phyloP scores from a whole-genome alignment of 441 rosid genomes.

The Bruguiera hainesii region DNA sequence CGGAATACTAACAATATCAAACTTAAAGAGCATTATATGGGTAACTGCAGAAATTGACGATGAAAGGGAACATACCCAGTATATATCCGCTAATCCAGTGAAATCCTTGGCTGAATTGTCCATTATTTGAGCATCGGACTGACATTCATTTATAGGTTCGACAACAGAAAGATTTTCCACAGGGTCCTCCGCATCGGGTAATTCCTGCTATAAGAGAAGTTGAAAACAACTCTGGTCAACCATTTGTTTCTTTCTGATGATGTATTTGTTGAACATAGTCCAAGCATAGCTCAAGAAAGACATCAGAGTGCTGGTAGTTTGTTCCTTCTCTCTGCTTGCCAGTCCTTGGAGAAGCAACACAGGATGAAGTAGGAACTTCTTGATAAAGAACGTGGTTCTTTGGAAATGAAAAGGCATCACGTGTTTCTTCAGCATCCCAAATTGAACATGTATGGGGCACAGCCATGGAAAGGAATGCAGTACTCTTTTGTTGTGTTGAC shows the following conservation, averaged over 20 bases:
- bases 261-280: constrained; percentile 11
- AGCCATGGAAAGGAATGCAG: constrained; percentile 35
- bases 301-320: constrained; percentile 25
- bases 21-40: neutral
- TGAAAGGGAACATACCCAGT: constrained; percentile 58
- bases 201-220: constrained; percentile 34
- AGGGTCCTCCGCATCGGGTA: constrained; percentile 30
- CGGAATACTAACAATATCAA: neutral
- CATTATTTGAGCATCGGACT: constrained; percentile 30
- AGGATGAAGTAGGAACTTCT: constrained; percentile 32
- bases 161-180: constrained; percentile 31
- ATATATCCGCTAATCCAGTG: constrained; percentile 65
- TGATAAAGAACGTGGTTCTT: constrained; percentile 30
- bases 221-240: constrained; percentile 9
- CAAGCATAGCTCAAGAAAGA: constrained; percentile 42
- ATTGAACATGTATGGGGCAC: constrained; percentile 56
- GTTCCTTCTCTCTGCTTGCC: constrained; percentile 29
- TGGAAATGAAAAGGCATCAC: constrained; percentile 90
- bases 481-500: constrained; percentile 64
- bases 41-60: neutral
- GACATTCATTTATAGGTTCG: constrained; percentile 48
- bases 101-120: constrained; percentile 51
- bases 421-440: constrained; percentile 98
- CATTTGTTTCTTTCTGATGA: constrained; percentile 6
- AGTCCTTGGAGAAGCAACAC: constrained; percentile 30